Base-by-base conservation (phyloP, 2,329 filamentous ascomycete species). In the Clonostachys rhizophaga region DNA sequence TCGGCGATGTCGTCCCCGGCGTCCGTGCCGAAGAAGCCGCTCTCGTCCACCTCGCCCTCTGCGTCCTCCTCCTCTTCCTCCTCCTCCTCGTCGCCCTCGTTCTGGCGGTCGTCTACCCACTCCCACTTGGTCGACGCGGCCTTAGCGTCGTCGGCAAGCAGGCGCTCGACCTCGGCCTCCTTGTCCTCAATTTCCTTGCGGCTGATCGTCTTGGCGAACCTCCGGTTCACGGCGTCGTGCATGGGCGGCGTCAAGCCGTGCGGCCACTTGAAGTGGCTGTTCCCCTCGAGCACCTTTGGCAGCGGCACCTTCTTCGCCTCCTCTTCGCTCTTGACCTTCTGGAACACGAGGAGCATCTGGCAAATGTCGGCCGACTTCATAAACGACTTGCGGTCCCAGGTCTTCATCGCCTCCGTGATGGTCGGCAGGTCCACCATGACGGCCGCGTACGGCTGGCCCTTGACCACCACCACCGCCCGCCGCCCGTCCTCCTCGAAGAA, bases 341-440 rank as follows among this genome's bases (percentile, higher is more conserved):
- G 84, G 49, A 91, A 80, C 2, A 92, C 87, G 8, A 95, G 70
- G 35, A 95, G 77, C 87, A 96, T 95, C 69, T 95, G 90, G 55
- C 86, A 90, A 34, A 95, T 81, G 60, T 96, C 91, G 34, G 88
- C 87, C 9, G 88, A 87, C 69, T 96, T 96, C 72, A 91, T 90
- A 74, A 91, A 90, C 16, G 84, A 80, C 59, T 88, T 90, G 59
- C 85, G 85, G 62, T 95, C 91, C 88, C 90, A 96, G 49, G 87
- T 91, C 73, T 96, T 96, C 86, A 94, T 91, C 8, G 84, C 86
- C 62, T 96, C 91, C 6, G 91, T 84, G 49, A 96, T 88, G 50
- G 88, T 94, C 1, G 91, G 91, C 34, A 96, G 69, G 56, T 95
- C 90, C 9, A 95, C 84, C 63, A 95, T 74, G 17, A 85, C 80